Evolutionary conservation across 345 rosid genomes (phyloP), one percentile per base, ranked within the genome.

Genomic region (Cardamine occulta): DNA sequence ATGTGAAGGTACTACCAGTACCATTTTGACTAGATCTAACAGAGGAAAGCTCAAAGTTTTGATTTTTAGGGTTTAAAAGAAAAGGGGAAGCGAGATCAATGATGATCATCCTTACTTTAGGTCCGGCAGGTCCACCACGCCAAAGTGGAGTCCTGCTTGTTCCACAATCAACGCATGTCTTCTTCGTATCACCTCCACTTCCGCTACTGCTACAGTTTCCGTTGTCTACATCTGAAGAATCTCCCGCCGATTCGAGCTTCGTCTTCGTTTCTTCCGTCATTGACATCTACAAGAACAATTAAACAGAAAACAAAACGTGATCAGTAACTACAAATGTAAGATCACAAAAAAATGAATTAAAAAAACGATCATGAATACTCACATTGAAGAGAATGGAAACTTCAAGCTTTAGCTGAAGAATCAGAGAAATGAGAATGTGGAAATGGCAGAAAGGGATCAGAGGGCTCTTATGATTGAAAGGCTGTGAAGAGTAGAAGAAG

Each of bases 121-220:
- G 99, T 0, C 99, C 99, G 34, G 99, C 93, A 0, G 99, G 99
- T 6, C 99, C 99, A 7, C 98, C 92, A 32, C 99, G 83, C 99
- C 99, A 95, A 6, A 95, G 93, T 11, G 99, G 99, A 47, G 99
- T 95, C 68, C 84, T 88, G 13, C 85, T 66, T 8, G 99, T 95
- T 5, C 98, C 98, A 29, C 99, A 95, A 86, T 92, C 97, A 13
- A 91, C 90, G 64, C 99, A 95, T 0, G 88, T 85, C 60, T 92
- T 95, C 85, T 88, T 94, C 54, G 59, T 78, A 18, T 79, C 74
- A 10, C 72, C 66, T 8, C 76, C 80, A 35, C 77, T 72, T 49
- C 82, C 84, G 24, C 78, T 75, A 34, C 68, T 73, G 9, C 77
- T 29, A 73, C 86, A 69, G 74, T 67, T 79, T 0, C 79, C 74